phyloP scores from a whole-genome alignment of 257 asterid species.

The Capsicum chinense region DNA sequence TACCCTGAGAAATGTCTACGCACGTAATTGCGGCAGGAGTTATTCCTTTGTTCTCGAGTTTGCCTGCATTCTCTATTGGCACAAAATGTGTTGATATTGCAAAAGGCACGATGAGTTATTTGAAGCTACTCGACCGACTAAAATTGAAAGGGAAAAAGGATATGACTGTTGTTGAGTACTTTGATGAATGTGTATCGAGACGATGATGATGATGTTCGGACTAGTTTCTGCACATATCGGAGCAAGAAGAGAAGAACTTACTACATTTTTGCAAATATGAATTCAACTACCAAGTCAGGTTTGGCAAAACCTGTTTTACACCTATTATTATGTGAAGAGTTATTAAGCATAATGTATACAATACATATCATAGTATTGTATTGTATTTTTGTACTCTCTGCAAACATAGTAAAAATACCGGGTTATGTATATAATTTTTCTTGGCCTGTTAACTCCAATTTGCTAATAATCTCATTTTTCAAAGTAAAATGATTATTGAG shows the following conservation, averaged over 20 bases:
- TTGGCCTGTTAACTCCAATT: neutral
- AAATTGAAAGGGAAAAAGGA: neutral
- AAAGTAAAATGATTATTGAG: neutral
- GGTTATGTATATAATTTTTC: neutral
- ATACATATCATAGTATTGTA: neutral
- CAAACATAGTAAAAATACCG: neutral
- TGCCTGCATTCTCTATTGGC: too few species aligned
- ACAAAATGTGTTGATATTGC: too few species aligned
- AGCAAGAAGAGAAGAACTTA: neutral
- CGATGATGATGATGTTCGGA: neutral
- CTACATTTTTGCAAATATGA: slow-evolving; percentile 25
- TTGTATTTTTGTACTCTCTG: neutral
- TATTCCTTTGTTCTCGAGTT: too few species aligned
- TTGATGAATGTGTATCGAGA: neutral
- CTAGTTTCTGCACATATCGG: neutral
- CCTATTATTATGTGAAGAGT: neutral
- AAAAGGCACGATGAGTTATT: too few species aligned
- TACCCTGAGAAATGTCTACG: neutral
- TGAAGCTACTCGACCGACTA: too few species aligned
- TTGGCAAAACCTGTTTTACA: neutral
- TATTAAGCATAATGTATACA: neutral
- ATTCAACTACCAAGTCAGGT: neutral
- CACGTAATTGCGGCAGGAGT: neutral
- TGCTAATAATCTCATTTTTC: neutral
- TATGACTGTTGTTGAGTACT: neutral